A percentile compares a stretch with the other conserved stretches of the same genome.
These are phyloP conservation scores for Candida insectalens DNA, from an alignment of 805 yeast species.

Conservation along the genomic window DNA sequence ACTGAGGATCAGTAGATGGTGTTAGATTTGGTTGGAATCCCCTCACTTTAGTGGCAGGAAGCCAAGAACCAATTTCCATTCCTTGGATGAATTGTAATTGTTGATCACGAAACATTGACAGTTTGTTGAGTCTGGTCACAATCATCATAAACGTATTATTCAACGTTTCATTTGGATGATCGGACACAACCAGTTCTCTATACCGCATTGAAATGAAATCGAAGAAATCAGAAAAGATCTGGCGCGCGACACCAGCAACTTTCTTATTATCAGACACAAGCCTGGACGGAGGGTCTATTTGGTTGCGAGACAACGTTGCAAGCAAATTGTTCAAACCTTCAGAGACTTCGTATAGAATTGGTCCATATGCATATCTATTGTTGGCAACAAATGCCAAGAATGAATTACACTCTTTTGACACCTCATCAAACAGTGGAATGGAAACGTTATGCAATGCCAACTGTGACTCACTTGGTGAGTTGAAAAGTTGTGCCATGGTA, in stretches of 20 bases:
- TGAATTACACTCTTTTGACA: constrained; percentile 26
- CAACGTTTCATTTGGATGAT: constrained; percentile 28
- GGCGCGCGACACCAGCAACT: constrained; percentile 3
- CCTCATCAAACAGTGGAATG: constrained; percentile 34
- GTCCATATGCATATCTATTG: constrained; percentile 34
- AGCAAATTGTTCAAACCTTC: constrained; percentile 8
- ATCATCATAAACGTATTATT: constrained; percentile 44
- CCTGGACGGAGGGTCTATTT: constrained; percentile 9
- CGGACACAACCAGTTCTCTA: constrained; percentile 45
- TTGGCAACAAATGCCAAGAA: constrained; percentile 30
- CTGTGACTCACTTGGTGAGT: constrained; percentile 27
- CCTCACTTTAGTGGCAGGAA: constrained; percentile 50
- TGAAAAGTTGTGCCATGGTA: constrained; percentile 20
- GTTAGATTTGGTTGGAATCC: constrained; percentile 57
- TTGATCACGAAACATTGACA: constrained; percentile 53
- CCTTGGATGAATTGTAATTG: constrained; percentile 38
- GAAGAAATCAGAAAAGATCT: constrained; percentile 44
- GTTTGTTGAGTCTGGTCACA: constrained; percentile 54
- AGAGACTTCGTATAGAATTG: constrained; percentile 46
- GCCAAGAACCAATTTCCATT: constrained; percentile 62
- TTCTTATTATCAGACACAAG: constrained; percentile 4
- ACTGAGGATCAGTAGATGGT: constrained; percentile 32
- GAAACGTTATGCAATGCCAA: constrained; percentile 51
- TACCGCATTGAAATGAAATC: constrained; percentile 41
- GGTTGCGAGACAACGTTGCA: constrained; percentile 5